These are phyloP conservation scores for Sarocladium kiliense DNA, from an alignment of 2,329 filamentous ascomycete species.

Conservation along the genomic window DNA sequence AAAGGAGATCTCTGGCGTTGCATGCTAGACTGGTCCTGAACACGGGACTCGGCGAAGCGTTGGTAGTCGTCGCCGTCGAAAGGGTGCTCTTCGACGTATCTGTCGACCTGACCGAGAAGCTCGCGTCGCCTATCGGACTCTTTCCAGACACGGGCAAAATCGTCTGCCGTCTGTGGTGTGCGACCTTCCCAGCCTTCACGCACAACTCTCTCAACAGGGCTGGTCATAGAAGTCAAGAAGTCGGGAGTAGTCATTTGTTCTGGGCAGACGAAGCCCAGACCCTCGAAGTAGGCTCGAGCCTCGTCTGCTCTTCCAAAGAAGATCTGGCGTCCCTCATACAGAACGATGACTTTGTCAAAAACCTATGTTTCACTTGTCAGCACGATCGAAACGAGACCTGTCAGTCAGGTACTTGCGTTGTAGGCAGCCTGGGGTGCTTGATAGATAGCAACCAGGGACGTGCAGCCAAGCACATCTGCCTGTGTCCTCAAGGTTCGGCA, in stretches of 20 bases:
- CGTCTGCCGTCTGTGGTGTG: constrained; percentile 25
- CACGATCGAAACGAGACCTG: background rate
- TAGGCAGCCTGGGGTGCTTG: constrained; percentile 62
- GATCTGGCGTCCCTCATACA: constrained; percentile 58
- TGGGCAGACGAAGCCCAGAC: constrained; percentile 63
- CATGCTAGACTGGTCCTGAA: constrained; percentile 17
- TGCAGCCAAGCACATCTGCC: constrained; percentile 61
- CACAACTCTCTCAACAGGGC: constrained; percentile 49
- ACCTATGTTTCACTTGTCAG: constrained; percentile 17
- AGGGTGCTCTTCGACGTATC: constrained; percentile 19
- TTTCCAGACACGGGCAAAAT: constrained; percentile 22
- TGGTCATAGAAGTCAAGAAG: constrained; percentile 68
- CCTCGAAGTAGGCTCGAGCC: constrained; percentile 60
- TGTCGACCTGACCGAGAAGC: constrained; percentile 23
- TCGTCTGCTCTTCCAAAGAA: constrained; percentile 56
- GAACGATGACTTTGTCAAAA: constrained; percentile 54
- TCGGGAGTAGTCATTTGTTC: constrained; percentile 64
- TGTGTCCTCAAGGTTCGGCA: constrained; percentile 64
- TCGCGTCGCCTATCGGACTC: constrained; percentile 16
- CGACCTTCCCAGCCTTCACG: constrained; percentile 46
- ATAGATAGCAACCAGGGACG: constrained; percentile 69
- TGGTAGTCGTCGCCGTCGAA: constrained; percentile 18
- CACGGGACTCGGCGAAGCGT: constrained; percentile 13
- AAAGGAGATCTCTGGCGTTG: constrained; percentile 39
- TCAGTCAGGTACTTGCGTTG: constrained; percentile 29